Conservation (phyloP, 2,329 filamentous ascomycete species). For the Tolypocladium tropicale region DNA sequence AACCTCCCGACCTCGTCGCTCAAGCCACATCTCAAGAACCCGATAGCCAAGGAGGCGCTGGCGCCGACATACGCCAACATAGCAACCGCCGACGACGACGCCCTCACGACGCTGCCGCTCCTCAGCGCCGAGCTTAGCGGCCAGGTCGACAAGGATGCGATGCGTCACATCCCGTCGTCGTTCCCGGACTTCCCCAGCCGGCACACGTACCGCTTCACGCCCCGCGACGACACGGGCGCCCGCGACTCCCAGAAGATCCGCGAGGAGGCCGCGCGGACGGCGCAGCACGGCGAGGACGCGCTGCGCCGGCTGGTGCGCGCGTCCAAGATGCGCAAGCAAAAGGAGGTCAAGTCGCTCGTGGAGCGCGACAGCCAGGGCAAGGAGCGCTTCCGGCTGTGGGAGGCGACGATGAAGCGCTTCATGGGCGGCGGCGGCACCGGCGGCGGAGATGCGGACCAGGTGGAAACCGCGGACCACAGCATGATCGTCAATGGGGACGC, state of each 20-base stretch:
- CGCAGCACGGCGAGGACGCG: slow-evolving; percentile 52
- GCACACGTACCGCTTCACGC: slow-evolving; percentile 53
- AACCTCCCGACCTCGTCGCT: slow-evolving; percentile 41
- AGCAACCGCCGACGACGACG: slow-evolving; percentile 25
- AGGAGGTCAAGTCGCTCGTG: slow-evolving; percentile 48
- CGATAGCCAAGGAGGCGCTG: slow-evolving; percentile 30
- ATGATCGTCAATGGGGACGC: slow-evolving; percentile 53
- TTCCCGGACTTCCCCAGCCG: slow-evolving; percentile 55
- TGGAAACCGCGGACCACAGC: slow-evolving; percentile 51
- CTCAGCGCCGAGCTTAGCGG: slow-evolving; percentile 48
- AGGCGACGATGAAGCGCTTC: slow-evolving; percentile 48
- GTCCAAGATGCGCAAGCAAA: slow-evolving; percentile 54
- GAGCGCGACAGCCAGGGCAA: slow-evolving; percentile 41
- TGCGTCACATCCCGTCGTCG: slow-evolving; percentile 44
- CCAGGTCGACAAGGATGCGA: slow-evolving; percentile 42
- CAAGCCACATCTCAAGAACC: slow-evolving; percentile 45
- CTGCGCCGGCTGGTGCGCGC: slow-evolving; percentile 49
- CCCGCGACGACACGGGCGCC: slow-evolving; percentile 34
- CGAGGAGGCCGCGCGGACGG: slow-evolving; percentile 47
- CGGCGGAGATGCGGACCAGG: slow-evolving; percentile 23
- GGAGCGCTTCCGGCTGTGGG: slow-evolving; percentile 50
- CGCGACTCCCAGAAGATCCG: slow-evolving; percentile 48
- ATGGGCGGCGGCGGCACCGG: slow-evolving; percentile 23
- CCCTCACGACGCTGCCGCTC: slow-evolving; percentile 31
- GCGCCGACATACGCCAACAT: slow-evolving; percentile 27